Base-by-base conservation (phyloP, 768 basidiomycete genomes). In the Amylocystis lapponica region DNA sequence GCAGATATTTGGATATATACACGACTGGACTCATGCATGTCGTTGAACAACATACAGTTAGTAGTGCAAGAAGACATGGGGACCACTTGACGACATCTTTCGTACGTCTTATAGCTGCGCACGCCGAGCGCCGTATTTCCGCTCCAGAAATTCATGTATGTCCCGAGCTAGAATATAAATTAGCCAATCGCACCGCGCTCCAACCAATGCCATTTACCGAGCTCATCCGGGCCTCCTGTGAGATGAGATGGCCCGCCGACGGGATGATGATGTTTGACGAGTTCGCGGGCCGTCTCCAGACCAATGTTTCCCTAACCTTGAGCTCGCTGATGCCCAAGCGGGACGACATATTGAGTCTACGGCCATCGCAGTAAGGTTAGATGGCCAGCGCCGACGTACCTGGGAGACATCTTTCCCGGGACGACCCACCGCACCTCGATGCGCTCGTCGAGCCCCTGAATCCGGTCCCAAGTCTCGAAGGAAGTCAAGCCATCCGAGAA, bases 391-490 rank as follows among this genome's bases (percentile, higher is more conserved):
- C 62, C n/a, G 23, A 62, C 68, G 44, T 47, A 70, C 71, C 66
- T 64, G 4, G 50, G 49, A 10, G 61, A 55, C 5, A 64, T 63
- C 36, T 56, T 57, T 5, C 74, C 76, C 8, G 79, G 78, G 43
- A 84, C 57, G 27, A 81, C 60, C 75, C 76, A 86, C 21, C 66
- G 60, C 40, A 85, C 43, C 34, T 68, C 62, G 23, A 85, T 71
- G 27, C 67, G 61, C 36, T 68, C 63, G 37, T 81, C 75, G 22
- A 86, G 59, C 13, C 43, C 23, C 8, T 51, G 36, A 13, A 68
- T 44, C 10, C 61, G 57, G 29, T 60, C 52, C 58, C 62, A 71
- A 40, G 74, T 72, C 33, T 64, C 68, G 25, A 69, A 38, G 56
- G 61, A 2, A 3, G 51, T 17, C 17, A 43, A n/a, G 6, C 53